Conservation (phyloP, 2,329 filamentous ascomycete genomes). For the Seiridium unicorne region DNA sequence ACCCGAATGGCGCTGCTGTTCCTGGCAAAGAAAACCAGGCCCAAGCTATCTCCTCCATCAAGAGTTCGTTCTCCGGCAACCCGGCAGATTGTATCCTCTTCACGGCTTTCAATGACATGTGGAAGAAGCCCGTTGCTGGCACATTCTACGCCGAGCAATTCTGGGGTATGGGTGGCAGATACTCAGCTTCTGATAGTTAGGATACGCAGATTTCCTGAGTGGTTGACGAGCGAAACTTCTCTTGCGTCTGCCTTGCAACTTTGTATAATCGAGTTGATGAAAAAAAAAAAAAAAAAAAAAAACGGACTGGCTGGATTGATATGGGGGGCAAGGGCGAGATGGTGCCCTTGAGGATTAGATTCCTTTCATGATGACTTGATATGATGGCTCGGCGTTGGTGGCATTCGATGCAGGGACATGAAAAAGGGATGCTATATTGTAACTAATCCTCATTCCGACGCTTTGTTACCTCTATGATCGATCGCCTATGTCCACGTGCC, state of each 20-base stretch:
- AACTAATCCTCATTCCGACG: too few species aligned
- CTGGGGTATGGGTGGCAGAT: constrained; percentile 62
- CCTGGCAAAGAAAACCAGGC: constrained; percentile 67
- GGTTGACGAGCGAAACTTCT: background rate
- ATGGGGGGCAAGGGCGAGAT: background rate
- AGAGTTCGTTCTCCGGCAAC: constrained; percentile 51
- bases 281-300: background rate
- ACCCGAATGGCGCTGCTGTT: constrained; percentile 64
- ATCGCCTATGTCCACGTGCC: too few species aligned
- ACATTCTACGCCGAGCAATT: constrained; percentile 73
- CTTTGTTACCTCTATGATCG: too few species aligned
- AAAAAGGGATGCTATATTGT: too few species aligned
- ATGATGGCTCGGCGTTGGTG: too few species aligned
- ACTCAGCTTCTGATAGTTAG: constrained; percentile 26
- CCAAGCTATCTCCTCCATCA: constrained; percentile 64
- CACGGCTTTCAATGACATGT: constrained; percentile 75
- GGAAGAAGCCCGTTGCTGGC: constrained; percentile 65
- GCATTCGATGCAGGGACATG: too few species aligned
- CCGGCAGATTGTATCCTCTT: constrained; percentile 65
- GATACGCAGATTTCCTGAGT: background rate
- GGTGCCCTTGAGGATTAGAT: background rate
- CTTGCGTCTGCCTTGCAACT: background rate
- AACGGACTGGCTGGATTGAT: background rate
- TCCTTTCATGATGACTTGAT: background rate
- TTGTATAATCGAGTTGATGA: background rate